These are phyloP conservation scores for Meyerozyma athensensis DNA, from an alignment of 1,139 yeast genomes.

Conservation along the genomic window DNA sequence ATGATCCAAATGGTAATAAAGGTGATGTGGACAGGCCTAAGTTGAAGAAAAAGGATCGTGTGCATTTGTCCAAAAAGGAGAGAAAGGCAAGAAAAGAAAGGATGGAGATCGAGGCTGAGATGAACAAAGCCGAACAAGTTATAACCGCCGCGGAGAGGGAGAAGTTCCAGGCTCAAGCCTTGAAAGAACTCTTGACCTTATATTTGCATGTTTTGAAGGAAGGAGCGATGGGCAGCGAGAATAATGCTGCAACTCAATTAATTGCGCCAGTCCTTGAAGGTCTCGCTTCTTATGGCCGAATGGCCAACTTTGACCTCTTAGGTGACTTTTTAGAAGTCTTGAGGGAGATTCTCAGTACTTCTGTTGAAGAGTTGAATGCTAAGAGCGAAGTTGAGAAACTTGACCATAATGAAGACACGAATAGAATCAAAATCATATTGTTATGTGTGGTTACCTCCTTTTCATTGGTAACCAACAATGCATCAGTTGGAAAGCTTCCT, in stretches of 20 bases:
- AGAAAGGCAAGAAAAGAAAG: slow-evolving; percentile 82
- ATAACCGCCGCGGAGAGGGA: slow-evolving; percentile 86
- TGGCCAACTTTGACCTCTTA: slow-evolving; percentile 85
- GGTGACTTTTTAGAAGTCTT: slow-evolving; percentile 91
- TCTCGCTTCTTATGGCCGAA: slow-evolving; percentile 80
- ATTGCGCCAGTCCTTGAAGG: slow-evolving; percentile 92
- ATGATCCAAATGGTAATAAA: slow-evolving; percentile 59
- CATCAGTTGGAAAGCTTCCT: slow-evolving; percentile 50
- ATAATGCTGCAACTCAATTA: slow-evolving; percentile 34
- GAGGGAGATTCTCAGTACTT: slow-evolving; percentile 65
- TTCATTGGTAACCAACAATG: slow-evolving; percentile 70
- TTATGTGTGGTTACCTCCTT: slow-evolving; percentile 88
- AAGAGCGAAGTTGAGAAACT: slow-evolving; percentile 1
- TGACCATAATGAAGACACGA: slow-evolving; percentile 8
- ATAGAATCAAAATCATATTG: slow-evolving; percentile 62
- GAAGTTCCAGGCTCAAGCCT: slow-evolving; percentile 74
- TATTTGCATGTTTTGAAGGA: slow-evolving; percentile 73
- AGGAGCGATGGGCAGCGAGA: slow-evolving; percentile 23
- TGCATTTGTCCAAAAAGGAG: slow-evolving; percentile 83
- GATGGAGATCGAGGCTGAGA: slow-evolving; percentile 82
- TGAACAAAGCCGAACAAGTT: slow-evolving; percentile 81
- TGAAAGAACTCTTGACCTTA: slow-evolving; percentile 64
- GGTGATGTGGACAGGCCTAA: slow-evolving; percentile 41
- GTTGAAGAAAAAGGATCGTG: slow-evolving; percentile 77
- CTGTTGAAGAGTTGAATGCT: slow-evolving; percentile 22